Evolutionary conservation across 1,139 yeast genomes (phyloP), one percentile per base, ranked within the genome.

Genomic region (Taiozyma sp.): DNA sequence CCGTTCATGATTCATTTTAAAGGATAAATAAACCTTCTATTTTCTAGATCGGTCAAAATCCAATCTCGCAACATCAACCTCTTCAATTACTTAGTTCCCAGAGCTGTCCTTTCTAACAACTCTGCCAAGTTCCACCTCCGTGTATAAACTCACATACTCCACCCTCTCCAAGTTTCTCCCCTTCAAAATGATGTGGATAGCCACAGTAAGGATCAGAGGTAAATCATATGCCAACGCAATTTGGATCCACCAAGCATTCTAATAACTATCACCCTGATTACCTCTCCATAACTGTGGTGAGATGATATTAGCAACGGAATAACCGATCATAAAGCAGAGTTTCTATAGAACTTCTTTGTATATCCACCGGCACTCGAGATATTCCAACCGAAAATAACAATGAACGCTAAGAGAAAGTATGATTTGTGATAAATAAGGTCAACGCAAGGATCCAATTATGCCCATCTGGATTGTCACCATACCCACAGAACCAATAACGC

Each of bases 241-340:
- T 59, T 76, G 81, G n/a, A 78, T 78, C 47, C 74, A 70, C 83
- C 83, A 78, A 0, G 83, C 82, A 2, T 75, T 74, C 45, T 65
- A 46, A 53, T 71, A 75, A 54, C 78, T 63, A 49, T 79, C 79
- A 4, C 68, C 71, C 49, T 73, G 76, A 19, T 56, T 62, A 12
- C 52, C 69, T 56, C 66, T 65, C 76, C 78, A 75, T 27, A 75
- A 56, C 59, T 75, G 80, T 7, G 80, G 79, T 0, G 78, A 71
- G 23, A 76, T 71, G 48, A 76, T 70, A 51, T 76, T 76, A 1
- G 76, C 67, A 41, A 74, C 54, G 49, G 73, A 66, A 50, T 70
- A 75, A 43, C 67, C 67, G 39, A 47, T 38, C 43, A 70, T 61
- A 71, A 74, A 71, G 28, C 74, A 63, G 61, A 73, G 8, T 72